Conservation (phyloP, 2,329 filamentous ascomycete species). For the Diaporthe amygdali region DNA sequence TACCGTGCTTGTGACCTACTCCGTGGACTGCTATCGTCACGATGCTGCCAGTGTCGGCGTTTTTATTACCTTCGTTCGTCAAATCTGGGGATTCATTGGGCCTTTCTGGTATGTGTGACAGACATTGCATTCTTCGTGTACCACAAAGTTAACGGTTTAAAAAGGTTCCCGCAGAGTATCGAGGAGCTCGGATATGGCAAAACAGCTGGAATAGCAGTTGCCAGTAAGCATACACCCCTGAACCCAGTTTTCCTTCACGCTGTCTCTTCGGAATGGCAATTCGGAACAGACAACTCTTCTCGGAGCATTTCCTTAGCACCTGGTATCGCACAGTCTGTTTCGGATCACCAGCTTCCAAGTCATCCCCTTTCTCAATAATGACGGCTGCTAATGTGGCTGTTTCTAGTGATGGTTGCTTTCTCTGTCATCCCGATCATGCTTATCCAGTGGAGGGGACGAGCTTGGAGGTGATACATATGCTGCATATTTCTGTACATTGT, state of each 20-base stretch:
- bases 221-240: constrained; percentile 8
- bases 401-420: constrained; percentile 35
- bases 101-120: constrained; percentile 35
- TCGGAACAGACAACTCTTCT: not conserved
- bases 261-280: not conserved
- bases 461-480: constrained; percentile 2
- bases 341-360: too few species aligned
- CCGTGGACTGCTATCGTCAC: constrained; percentile 61
- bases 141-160: not conserved
- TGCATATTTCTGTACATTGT: not conserved
- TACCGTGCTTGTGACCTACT: constrained; percentile 64
- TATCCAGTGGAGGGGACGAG: constrained; percentile 27
- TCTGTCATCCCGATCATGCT: constrained; percentile 26
- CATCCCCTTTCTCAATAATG: not conserved
- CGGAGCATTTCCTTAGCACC: not conserved
- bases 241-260: not conserved
- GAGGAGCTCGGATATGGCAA: constrained; percentile 36
- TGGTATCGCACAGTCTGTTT: not conserved
- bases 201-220: constrained; percentile 41
- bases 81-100: constrained; percentile 58
- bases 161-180: constrained; percentile 45
- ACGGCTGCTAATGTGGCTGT: not conserved
- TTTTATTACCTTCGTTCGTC: constrained; percentile 61
- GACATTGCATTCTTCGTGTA: not conserved
- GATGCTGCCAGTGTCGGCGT: constrained; percentile 60